Evolutionary conservation across 371 early-diverging fungal genomes (phyloP), one percentile per base, ranked within the genome.

Genomic region (Mucor piriformis): DNA sequence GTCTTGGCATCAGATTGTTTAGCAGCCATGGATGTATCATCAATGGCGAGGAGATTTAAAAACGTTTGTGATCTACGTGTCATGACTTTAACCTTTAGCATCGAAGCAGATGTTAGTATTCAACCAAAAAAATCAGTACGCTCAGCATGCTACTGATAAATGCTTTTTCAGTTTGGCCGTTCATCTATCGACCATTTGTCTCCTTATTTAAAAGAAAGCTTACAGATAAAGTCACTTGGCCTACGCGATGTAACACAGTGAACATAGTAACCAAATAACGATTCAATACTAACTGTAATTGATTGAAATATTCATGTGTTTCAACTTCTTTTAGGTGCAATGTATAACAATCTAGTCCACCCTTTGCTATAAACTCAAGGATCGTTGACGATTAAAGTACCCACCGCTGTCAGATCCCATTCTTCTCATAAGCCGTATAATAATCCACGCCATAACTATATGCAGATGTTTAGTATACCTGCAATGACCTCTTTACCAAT

Each of bases 31-130:
- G 44, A 55, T 34, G 15, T 33, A 0, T 23, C 32, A 6, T 13
- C 7, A 4, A 1, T 68, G 33, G 70, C 80, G 11, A 63, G 67
- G 21, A 34, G 64, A 37, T 73, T 82, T 61, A 65, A 63, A 42
- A 88, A 87, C 66, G 66, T 70, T 34, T 85, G 87, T 52, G 62
- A 84, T 24, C 65, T 81, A 40, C 84, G 90, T 21, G 75, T 77
- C 16, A 27, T 92, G 37, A 90, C 91, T 63, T 70, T 68, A 18
- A 67, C 79, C 32, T 72, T 91, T n/a, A n/a, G n/a, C 49, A 77
- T 83, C n/a, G 83, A 86, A 13, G 84, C 85, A 56, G 71, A 77
- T 52, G 82, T 82, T 46, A 80, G 82, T 27, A 67, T 86, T 32
- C 73, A 78, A 16, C 72, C 84, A 15, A 65, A 78, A 64, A 85